These are phyloP conservation scores for Gryganskiella cystojenkinii DNA, from an alignment of 192 early-diverging fungal genomes.

Conservation along the genomic window DNA sequence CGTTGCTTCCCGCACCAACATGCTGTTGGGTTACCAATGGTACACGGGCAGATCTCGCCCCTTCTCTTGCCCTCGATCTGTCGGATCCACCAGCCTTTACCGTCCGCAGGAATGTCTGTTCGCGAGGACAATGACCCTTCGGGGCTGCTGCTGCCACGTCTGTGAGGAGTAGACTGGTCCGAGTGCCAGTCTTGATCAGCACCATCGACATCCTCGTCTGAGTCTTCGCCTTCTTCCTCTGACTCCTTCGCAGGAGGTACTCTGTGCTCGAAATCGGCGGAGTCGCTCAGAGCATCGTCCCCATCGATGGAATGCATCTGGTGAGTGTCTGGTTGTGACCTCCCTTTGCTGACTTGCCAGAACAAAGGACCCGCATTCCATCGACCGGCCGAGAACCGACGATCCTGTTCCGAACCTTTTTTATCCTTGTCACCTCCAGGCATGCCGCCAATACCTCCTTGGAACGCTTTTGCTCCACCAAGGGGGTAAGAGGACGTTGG, in stretches of 20 bases:
- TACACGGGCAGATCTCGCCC: constrained; percentile 38
- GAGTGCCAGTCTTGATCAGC: neutral
- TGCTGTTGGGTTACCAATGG: neutral
- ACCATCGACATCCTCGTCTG: neutral
- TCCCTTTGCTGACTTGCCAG: neutral
- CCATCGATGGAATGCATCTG: constrained; percentile 1
- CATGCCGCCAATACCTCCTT: too few species aligned
- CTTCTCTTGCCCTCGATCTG: constrained; percentile 39
- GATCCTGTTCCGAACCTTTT: too few species aligned
- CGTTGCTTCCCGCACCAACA: constrained; percentile 42
- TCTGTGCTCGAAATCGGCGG: neutral
- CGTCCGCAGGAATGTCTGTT: constrained; percentile 22
- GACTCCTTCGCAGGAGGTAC: neutral
- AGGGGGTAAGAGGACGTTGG: too few species aligned
- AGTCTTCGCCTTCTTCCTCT: neutral
- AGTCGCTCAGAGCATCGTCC: neutral
- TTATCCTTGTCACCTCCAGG: too few species aligned
- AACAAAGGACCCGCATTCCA: neutral
- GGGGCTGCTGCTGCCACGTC: neutral
- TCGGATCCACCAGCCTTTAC: constrained; percentile 44
- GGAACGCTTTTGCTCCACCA: too few species aligned
- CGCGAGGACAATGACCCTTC: constrained; percentile 12
- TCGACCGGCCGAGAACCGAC: too few species aligned
- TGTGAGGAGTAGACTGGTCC: neutral
- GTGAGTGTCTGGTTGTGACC: neutral